Evolutionary conservation across 2,329 filamentous ascomycete species (phyloP).

Genomic region (Trichoderma polysporum): DNA sequence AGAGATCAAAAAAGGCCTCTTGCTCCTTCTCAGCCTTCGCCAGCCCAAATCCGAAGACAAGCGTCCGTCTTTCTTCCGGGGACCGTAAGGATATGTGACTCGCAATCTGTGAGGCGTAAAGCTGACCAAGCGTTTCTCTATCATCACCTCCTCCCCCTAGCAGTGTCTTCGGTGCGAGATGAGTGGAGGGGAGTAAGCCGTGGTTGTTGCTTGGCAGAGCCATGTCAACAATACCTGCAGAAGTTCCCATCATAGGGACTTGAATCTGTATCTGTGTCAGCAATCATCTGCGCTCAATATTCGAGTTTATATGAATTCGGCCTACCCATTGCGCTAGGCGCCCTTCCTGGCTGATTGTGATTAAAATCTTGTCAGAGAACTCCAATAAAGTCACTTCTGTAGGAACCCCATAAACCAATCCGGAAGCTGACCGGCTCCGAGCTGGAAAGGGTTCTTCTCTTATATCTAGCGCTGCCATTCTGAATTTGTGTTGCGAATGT

Average conservation of each 20-base stretch:
- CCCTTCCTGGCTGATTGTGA: slow-evolving; percentile 85
- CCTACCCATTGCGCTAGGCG: slow-evolving; percentile 87
- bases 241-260: slow-evolving; percentile 70
- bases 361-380: slow-evolving; percentile 87
- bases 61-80: slow-evolving; percentile 60
- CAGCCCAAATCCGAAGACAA: slow-evolving; percentile 63
- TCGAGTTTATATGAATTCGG: slow-evolving; percentile 2
- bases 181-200: slow-evolving; percentile 69
- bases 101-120: slow-evolving; percentile 86
- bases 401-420: slow-evolving; percentile 62
- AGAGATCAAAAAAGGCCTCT: slow-evolving; percentile 62
- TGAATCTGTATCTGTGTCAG: slow-evolving; percentile 57
- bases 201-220: slow-evolving; percentile 47
- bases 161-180: slow-evolving; percentile 83
- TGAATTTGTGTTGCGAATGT: background rate
- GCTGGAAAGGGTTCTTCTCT: slow-evolving; percentile 66
- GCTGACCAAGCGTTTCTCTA: slow-evolving; percentile 79
- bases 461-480: slow-evolving; percentile 44
- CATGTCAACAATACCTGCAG: slow-evolving; percentile 63
- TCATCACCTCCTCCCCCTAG: slow-evolving; percentile 79
- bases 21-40: slow-evolving; percentile 50
- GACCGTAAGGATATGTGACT: slow-evolving; percentile 72
- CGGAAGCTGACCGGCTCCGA: slow-evolving; percentile 56
- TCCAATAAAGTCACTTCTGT: slow-evolving; percentile 72
- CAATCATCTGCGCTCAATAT: background rate